These are phyloP conservation scores for Mortierella sp. DNA, from an alignment of 371 early-diverging fungal genomes.

Conservation along the genomic window DNA sequence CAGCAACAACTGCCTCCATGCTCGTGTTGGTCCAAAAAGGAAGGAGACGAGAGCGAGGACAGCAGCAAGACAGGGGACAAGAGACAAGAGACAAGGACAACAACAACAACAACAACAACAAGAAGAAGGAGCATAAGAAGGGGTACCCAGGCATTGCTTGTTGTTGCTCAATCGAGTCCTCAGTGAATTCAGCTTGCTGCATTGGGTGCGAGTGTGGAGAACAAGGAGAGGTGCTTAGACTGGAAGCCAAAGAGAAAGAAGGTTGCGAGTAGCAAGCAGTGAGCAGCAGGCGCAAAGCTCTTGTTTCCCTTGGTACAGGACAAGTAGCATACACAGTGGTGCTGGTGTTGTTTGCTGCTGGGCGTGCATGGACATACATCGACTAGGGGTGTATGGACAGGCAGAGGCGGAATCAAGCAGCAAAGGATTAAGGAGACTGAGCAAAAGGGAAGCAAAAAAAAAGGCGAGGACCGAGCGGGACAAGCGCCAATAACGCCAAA, in stretches of 20 bases:
- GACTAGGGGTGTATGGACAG: neutral
- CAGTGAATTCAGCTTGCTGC: too few relatives aligned
- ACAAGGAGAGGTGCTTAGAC: neutral
- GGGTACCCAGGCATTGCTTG: neutral
- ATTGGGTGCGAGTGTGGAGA: neutral
- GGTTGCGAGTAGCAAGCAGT: neutral
- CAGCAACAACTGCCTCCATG: too few relatives aligned
- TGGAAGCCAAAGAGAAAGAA: slow-evolving; percentile 5
- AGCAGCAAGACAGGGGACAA: neutral
- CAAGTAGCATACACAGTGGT: too few relatives aligned
- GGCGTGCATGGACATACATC: too few relatives aligned
- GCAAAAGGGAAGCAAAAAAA: neutral
- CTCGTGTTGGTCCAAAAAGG: neutral
- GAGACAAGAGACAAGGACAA: too few relatives aligned
- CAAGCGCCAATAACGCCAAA: neutral
- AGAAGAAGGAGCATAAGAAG: neutral
- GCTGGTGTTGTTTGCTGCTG: too few relatives aligned
- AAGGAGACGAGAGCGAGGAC: neutral
- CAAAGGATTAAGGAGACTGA: too few relatives aligned
- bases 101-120: too few relatives aligned
- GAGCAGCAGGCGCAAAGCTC: too few relatives aligned
- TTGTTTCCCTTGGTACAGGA: neutral
- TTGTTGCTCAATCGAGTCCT: too few relatives aligned
- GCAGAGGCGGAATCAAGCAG: neutral
- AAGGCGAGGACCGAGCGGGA: neutral